Evolutionary conservation across 169 alveolate species (phyloP), one percentile per base, ranked within the genome.

Genomic region (Plasmodium billcollinsi): DNA sequence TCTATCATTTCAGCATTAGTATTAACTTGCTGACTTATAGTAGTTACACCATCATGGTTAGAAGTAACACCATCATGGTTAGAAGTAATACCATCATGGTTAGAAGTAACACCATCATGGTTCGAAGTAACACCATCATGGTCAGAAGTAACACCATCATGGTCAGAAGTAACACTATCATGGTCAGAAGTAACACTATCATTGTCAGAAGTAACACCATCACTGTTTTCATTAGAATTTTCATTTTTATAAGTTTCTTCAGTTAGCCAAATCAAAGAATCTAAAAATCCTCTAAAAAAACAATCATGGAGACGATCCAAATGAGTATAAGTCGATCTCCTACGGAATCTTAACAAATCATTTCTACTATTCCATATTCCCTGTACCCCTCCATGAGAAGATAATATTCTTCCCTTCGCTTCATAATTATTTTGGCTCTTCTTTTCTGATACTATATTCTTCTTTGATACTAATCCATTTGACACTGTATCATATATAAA

Each of bases 271-370:
- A 73, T 73, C 26, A 73, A 52, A 1, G 86, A 26, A 43, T 73
- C 86, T 73, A 73, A 73, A 54, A 73, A 73, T 52, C 86, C 86
- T 54, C 86, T 73, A 73, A 73, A 73, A 26, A 73, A 54, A 43
- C 86, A 73, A 73, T 73, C 86, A 43, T 52, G 14, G 29, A 73
- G 71, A 26, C 47, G 52, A 54, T 73, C 86, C 70, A 73, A 26
- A 0, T 73, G 12, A 18, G 71, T 52, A 73, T 73, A 73, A 39
- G 58, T 12, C 0, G 86, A 73, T 54, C 86, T 73, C 26, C 86
- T 73, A 15, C 86, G 52, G 33, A 73, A 20, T 52, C 47, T 4
- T 14, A 73, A 52, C 58, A 73, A 73, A 52, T 52, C 71, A 73
- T 52, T 24, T 69, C 86, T 73, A 14, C 56, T 61, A 21, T 29